phyloP scores from a whole-genome alignment of 2,329 filamentous ascomycete species.

The Arthroderma sp. region DNA sequence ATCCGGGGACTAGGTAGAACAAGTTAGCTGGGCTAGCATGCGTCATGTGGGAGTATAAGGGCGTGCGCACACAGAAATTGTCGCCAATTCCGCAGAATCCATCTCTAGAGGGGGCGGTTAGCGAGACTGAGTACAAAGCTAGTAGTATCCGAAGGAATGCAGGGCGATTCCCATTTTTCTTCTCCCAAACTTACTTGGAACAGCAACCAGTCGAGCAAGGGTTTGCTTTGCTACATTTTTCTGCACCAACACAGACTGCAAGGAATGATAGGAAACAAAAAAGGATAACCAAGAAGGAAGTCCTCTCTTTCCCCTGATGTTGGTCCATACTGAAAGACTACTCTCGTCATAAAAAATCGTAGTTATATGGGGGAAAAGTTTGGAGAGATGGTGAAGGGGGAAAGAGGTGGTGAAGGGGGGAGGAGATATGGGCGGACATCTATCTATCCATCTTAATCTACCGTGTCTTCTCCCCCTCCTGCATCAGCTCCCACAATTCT shows the following conservation, averaged over 20 bases:
- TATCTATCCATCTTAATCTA: too few relatives aligned
- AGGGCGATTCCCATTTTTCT: too few relatives aligned
- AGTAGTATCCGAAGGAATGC: not conserved
- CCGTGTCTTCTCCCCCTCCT: too few relatives aligned
- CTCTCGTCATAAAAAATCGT: too few relatives aligned
- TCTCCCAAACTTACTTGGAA: not conserved
- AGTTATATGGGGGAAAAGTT: too few relatives aligned
- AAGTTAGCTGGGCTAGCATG: not conserved
- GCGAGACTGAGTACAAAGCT: not conserved
- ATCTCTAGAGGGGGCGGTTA: not conserved
- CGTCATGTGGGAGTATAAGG: not conserved
- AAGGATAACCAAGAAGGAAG: too few relatives aligned
- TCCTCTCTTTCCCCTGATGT: too few relatives aligned
- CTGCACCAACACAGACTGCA: not conserved
- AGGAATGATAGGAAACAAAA: not conserved
- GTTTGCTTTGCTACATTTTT: not conserved
- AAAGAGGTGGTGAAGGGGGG: too few relatives aligned
- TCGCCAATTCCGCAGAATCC: conserved; percentile 5
- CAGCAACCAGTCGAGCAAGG: not conserved
- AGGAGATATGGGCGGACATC: too few relatives aligned
- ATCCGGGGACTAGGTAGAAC: not conserved
- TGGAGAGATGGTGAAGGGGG: too few relatives aligned
- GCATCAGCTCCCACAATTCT: too few relatives aligned
- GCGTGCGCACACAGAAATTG: conserved; percentile 5
- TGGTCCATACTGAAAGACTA: too few relatives aligned